Evolutionary conservation across 139 green algal genomes (phyloP).

Genomic region (Tetradesmus obliquus): DNA sequence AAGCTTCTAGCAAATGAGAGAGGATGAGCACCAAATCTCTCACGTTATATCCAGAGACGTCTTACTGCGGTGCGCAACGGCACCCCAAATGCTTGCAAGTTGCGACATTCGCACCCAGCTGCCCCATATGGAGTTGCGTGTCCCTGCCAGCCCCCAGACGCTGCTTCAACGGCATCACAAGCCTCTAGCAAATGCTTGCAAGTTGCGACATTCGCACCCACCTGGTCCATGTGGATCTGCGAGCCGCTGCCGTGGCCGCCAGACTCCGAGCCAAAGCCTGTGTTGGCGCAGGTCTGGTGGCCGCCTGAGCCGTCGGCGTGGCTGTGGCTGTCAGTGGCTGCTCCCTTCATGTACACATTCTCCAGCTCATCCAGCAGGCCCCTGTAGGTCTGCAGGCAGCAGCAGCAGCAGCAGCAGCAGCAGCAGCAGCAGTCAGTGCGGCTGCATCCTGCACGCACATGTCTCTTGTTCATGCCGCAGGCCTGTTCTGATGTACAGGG

Average conservation of each 20-base stretch:
- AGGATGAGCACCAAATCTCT: too few species aligned
- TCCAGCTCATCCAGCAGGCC: slow-evolving; percentile 29
- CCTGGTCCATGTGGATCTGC: background rate
- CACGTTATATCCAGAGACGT: too few species aligned
- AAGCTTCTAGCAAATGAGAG: too few species aligned
- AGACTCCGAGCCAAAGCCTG: background rate
- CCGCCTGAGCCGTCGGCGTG: background rate
- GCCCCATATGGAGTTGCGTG: too few species aligned
- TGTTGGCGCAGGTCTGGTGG: background rate
- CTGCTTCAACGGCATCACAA: background rate
- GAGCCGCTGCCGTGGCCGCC: background rate
- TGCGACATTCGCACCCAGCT: too few species aligned
- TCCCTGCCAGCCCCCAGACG: background rate
- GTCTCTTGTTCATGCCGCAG: too few species aligned
- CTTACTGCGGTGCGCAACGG: too few species aligned
- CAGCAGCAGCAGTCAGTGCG: too few species aligned
- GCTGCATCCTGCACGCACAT: too few species aligned
- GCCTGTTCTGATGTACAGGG: too few species aligned
- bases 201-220: background rate
- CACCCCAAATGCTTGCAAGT: too few species aligned
- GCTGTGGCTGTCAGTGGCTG: background rate
- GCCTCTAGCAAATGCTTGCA: background rate
- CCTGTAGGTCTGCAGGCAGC: background rate
- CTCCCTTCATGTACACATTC: slow-evolving; percentile 26
- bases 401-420: background rate